These are phyloP conservation scores for Xylaria scruposa DNA, from an alignment of 495 filamentous ascomycete genomes.

Conservation along the genomic window DNA sequence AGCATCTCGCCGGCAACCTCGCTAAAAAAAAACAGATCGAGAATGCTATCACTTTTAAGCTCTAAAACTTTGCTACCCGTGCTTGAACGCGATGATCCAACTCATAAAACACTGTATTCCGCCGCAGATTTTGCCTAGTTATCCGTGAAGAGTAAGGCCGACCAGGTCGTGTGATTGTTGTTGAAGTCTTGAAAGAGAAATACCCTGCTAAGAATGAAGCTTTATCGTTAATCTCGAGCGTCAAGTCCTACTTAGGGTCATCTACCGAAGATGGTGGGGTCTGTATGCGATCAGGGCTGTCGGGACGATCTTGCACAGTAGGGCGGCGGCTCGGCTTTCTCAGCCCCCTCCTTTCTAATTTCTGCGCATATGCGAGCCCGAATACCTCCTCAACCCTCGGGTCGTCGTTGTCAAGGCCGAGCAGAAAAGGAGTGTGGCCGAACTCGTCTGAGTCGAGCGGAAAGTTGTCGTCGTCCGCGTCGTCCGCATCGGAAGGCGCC, in stretches of 20 bases:
- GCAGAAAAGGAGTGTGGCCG: neutral
- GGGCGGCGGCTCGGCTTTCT: conserved; percentile 7
- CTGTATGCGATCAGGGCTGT: neutral
- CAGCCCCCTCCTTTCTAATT: conserved; percentile 1
- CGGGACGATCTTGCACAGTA: neutral
- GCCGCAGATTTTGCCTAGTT: conserved; percentile 5
- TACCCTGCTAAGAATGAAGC: too few relatives aligned
- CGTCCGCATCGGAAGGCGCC: too few relatives aligned
- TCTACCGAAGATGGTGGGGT: neutral
- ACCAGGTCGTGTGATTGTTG: neutral
- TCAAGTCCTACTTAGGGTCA: neutral
- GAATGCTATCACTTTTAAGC: neutral
- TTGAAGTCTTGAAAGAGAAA: neutral
- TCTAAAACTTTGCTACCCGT: conserved; percentile 3
- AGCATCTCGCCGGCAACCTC: too few relatives aligned
- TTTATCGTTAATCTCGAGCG: neutral
- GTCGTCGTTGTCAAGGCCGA: neutral
- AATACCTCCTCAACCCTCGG: conserved; percentile 6
- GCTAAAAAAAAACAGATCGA: neutral
- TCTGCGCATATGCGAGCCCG: conserved; percentile 2
- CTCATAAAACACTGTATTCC: conserved; percentile 8
- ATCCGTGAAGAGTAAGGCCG: conserved; percentile 2
- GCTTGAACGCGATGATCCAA: conserved; percentile 2
- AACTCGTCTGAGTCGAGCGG: conserved; percentile 4
- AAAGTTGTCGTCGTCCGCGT: neutral